These are phyloP conservation scores for Lepiota venenata DNA, from an alignment of 768 basidiomycete species.

Conservation along the genomic window DNA sequence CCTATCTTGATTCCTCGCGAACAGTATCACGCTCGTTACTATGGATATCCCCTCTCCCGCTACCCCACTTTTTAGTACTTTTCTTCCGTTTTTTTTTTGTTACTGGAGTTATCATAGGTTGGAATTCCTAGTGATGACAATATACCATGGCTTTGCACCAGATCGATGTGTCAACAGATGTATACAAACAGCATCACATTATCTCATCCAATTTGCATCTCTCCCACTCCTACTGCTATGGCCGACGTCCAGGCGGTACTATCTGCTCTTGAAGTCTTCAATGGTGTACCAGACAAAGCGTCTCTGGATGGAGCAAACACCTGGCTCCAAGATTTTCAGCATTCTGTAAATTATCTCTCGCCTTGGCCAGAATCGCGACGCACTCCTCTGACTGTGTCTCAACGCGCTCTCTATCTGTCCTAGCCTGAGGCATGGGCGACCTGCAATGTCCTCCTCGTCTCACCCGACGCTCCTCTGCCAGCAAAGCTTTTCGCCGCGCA, in stretches of 20 bases:
- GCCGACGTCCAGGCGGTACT: conserved; percentile 68
- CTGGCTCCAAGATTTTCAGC: conserved; percentile 98
- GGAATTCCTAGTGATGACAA: conserved; percentile 37
- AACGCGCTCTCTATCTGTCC: conserved; percentile 53
- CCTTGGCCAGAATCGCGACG: conserved; percentile 60
- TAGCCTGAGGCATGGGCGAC: conserved; percentile 97
- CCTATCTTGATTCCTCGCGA: conserved; percentile 49
- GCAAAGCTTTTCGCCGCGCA: conserved; percentile 95
- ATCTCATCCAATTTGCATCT: conserved; percentile 16
- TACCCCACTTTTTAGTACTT: conserved; percentile 46
- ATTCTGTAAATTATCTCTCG: conserved; percentile 89
- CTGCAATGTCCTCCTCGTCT: conserved; percentile 87
- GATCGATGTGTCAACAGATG: conserved; percentile 14
- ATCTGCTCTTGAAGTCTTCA: conserved; percentile 77
- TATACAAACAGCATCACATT: conserved; percentile 11
- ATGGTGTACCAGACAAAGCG: conserved; percentile 75
- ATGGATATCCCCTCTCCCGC: conserved; percentile 51
- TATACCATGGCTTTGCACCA: conserved; percentile 36
- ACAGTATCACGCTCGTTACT: conserved; percentile 57
- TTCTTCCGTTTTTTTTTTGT: conserved; percentile 38
- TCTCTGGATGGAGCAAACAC: conserved; percentile 86
- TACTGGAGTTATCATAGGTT: conserved; percentile 38
- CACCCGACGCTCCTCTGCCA: conserved; percentile 69
- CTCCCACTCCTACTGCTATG: conserved; percentile 37
- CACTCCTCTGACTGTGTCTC: conserved; percentile 64